Evolutionary conservation across 306 rosid genomes (phyloP).

Genomic region (Vigna unguiculata): DNA sequence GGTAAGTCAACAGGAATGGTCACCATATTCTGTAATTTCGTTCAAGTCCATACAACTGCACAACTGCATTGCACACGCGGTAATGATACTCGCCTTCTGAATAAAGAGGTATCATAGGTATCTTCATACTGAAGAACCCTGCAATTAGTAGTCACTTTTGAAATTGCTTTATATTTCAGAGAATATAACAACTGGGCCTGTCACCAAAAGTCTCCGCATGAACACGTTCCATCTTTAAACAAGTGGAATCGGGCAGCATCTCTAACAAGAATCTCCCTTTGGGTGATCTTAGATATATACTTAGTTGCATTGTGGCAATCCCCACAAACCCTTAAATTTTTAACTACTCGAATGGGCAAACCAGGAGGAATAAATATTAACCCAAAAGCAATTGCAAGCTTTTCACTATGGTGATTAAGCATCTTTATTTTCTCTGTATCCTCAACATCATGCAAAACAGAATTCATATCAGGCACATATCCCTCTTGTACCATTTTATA

Average conservation of each 20-base stretch:
- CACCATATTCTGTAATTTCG: neutral
- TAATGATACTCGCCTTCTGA: conserved; percentile 13
- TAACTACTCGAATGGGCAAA: conserved; percentile 74
- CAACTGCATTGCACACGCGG: neutral
- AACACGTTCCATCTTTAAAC: conserved; percentile 87
- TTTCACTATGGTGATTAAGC: conserved; percentile 92
- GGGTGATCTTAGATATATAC: conserved; percentile 81
- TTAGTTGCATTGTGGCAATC: conserved; percentile 97
- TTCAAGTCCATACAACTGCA: neutral
- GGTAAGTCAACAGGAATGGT: neutral
- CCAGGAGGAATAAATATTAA: conserved; percentile 79
- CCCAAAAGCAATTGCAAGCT: conserved; percentile 91
- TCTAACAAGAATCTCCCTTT: conserved; percentile 92
- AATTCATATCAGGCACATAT: conserved; percentile 81
- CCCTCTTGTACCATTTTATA: conserved; percentile 74
- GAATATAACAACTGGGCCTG: conserved; percentile 1
- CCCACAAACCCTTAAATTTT: conserved; percentile 88
- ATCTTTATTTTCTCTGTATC: conserved; percentile 79
- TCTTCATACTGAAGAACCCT: conserved; percentile 7
- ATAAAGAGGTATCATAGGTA: conserved; percentile 18
- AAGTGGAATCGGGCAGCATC: conserved; percentile 85
- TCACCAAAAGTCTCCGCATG: conserved; percentile 96
- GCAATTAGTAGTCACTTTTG: neutral
- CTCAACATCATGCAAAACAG: conserved; percentile 86
- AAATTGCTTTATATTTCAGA: conserved; percentile 32